A percentile compares a stretch with the other conserved stretches of the same genome.
Conservation (phyloP, 352 stramenopile species). For the Globisporangium nagaii region DNA sequence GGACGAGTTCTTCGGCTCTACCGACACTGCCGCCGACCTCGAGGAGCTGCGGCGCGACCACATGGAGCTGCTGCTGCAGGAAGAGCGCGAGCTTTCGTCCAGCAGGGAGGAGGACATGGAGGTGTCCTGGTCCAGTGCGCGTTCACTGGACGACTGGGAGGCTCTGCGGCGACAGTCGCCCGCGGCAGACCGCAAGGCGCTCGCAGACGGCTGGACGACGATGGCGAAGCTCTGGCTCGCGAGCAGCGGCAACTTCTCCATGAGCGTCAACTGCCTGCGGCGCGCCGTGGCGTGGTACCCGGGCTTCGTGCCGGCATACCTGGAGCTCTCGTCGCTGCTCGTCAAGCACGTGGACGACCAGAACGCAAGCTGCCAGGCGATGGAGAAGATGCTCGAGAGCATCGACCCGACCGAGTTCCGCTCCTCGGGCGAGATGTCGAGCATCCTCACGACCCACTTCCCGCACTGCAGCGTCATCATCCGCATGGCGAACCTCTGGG, state of each 20-base stretch:
- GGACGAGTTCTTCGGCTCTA: conserved; percentile 2
- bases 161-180: conserved; percentile 9
- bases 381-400: conserved; percentile 22
- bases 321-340: conserved; percentile 11
- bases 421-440: conserved; percentile 6
- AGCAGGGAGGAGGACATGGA: conserved; percentile 1
- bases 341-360: conserved; percentile 6
- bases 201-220: conserved; percentile 16
- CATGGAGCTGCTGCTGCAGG: conserved; percentile 8
- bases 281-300: conserved; percentile 21
- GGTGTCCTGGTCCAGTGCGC: conserved; percentile 12
- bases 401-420: conserved; percentile 11
- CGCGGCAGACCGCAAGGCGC: neutral
- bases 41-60: conserved; percentile 6
- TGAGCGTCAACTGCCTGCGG: conserved; percentile 20
- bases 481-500: conserved; percentile 19
- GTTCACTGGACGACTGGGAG: conserved; percentile 15
- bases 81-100: conserved; percentile 10
- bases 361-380: conserved; percentile 18
- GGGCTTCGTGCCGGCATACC: conserved; percentile 16
- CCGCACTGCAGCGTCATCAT: conserved; percentile 21
- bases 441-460: conserved; percentile 17
- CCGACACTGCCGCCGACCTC: neutral
- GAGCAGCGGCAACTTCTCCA: conserved; percentile 4
- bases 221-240: conserved; percentile 11